Percentiles rank a stretch among this genome's conserved stretches.
Evolutionary conservation across 108 stramenopile species (phyloP).

Genomic region (Poteriospumella lacustris): DNA sequence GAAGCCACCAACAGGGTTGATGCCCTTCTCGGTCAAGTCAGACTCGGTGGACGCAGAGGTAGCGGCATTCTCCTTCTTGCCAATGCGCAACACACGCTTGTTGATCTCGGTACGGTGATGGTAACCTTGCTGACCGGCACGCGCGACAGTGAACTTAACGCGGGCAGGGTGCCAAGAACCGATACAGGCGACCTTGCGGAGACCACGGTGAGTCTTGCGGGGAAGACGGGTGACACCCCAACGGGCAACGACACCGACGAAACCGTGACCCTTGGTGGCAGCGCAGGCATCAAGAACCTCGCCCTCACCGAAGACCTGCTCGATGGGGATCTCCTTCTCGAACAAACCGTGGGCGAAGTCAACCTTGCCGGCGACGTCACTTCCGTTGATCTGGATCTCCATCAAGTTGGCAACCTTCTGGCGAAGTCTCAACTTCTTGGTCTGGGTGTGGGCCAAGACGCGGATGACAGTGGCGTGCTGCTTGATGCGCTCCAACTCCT

Average conservation of each 20-base stretch:
- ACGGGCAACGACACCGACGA: conserved; percentile 94
- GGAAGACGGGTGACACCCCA: conserved; percentile 99
- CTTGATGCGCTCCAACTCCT: conserved; percentile 93
- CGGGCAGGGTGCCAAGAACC: conserved; percentile 99
- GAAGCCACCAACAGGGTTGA: conserved; percentile 99
- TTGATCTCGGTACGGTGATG: conserved; percentile 99
- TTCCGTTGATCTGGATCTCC: conserved; percentile 99
- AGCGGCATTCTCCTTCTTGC: conserved; percentile 65
- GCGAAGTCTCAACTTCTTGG: conserved; percentile 89
- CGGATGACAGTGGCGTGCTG: conserved; percentile 95
- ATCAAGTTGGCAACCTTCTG: conserved; percentile 98
- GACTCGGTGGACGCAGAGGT: conserved; percentile 86
- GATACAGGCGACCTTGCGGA: conserved; percentile 99
- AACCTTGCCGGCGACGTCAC: conserved; percentile 89
- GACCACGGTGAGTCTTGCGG: conserved; percentile 99
- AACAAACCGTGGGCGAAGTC: conserved; percentile 94
- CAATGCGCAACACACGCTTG: conserved; percentile 99
- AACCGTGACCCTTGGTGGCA: conserved; percentile 96
- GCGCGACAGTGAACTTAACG: conserved; percentile 88
- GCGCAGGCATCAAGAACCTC: conserved; percentile 92
- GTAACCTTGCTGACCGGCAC: conserved; percentile 99
- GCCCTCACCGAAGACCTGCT: conserved; percentile 86
- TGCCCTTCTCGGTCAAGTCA: conserved; percentile 95
- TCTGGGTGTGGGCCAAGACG: conserved; percentile 97
- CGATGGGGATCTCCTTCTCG: conserved; percentile 90